Evolutionary conservation across 2,329 filamentous ascomycete genomes (phyloP), one percentile per base, ranked within the genome.

Genomic region (Cladosporium halotolerans): DNA sequence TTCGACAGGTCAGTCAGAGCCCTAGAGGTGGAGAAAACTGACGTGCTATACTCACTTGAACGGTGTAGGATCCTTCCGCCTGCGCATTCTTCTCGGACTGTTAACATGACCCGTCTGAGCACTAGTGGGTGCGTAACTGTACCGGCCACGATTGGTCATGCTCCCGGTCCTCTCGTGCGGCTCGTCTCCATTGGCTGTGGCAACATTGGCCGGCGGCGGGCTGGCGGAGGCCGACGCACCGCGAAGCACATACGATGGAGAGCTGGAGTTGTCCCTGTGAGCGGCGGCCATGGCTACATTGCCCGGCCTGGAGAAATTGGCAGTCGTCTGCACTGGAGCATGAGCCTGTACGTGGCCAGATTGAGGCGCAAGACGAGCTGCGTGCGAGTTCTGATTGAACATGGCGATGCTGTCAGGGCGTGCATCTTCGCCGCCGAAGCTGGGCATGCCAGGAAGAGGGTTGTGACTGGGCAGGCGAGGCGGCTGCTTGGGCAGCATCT

Each of bases 131-230:
- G 92, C 90, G 73, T 96, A 97, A 75, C 91, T 96, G 74, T 95
- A 96, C 60, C 93, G 87, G 56, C 92, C 90, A 62, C 93, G 89
- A 72, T 97, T 86, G 62, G 92, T 91, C 89, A 97, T 96, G 78
- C 92, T 96, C 76, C 95, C 89, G 34, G 87, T 85, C 58, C 88
- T 82, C 11, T 60, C 56, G 11, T 88, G 86, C 64, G 95, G 78
- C 63, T 76, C 80, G 45, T 79, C 79, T 54, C 79, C 79, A 67
- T 75, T 79, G 38, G 43, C 45, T 40, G 39, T 45, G 11, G 43
- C 42, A 45, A 42, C 52, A 8, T 50, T 36, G 13, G 38, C 50
- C 3, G 44, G 42, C n/a, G 61, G 54, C 38, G 63, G 58, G 10
- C 63, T 63, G 10, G 58, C 60, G 23, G 59, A 60, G 42, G 53